Evolutionary conservation across 495 filamentous ascomycete species (phyloP), one percentile per base, ranked within the genome.

Genomic region (Penicillium ochrochloron): DNA sequence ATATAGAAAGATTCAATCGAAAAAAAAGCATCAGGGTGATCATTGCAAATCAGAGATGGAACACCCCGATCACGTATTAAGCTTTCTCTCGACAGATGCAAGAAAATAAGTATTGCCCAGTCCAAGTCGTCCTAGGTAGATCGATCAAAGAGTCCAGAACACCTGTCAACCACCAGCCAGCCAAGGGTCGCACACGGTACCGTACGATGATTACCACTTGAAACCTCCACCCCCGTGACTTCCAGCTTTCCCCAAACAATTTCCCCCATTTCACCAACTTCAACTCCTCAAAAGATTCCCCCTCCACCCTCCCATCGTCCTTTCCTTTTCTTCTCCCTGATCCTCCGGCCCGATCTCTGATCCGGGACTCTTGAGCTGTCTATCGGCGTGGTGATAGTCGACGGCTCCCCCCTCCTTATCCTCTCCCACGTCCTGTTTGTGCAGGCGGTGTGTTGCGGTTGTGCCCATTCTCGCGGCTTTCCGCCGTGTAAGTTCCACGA

Each of bases 401-500:
- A 21, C 12, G 37, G 23, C 54, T 61, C 53, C 48, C 64, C 69
- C 65, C 66, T 62, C 68, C 50, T 55, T 59, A 21, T 52, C 52
- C 67, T 56, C 42, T 41, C 58, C 64, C 33, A 34, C 42, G 60
- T 68, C 71, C 66, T 69, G 60, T 70, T 67, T 73, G 73, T 74
- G 73, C 75, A 79, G 77, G 76, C 76, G 78, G 78, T 81, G 75
- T 79, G 72, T 66, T 73, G 70, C 73, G 72, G 73, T 68, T 70
- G 69, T 71, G 69, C 75, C 71, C 64, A 67, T 58, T 64, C 62
- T 71, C 62, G 66, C 67, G 70, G 75, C 75, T 75, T 73, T 72
- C 70, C 73, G 76, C 77, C 75, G 74, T 77, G 72, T 64, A 74
- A 76, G 74, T 78, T 71, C 73, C 69, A 78, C 78, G 73, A 77